Conservation (phyloP, 2,329 filamentous ascomycete species). For the Knufia fluminis region DNA sequence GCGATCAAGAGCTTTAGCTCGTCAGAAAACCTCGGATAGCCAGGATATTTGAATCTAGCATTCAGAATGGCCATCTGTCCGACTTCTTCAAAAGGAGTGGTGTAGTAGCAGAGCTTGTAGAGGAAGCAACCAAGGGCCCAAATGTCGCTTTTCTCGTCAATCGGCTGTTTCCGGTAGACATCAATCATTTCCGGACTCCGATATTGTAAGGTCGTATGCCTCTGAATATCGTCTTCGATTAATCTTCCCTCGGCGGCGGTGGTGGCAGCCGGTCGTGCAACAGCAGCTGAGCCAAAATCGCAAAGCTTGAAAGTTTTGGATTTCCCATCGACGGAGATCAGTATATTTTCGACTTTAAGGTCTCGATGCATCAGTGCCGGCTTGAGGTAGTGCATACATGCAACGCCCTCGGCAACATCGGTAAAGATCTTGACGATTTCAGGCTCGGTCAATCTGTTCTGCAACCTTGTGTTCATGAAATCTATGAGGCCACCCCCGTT, state of each 20-base stretch:
- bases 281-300: constrained; percentile 89
- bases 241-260: constrained; percentile 80
- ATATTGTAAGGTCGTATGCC: constrained; percentile 95
- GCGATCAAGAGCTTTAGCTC: constrained; percentile 82
- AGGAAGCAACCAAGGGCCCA: constrained; percentile 92
- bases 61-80: constrained; percentile 96
- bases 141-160: constrained; percentile 97
- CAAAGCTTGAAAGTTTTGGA: constrained; percentile 84
- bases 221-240: constrained; percentile 94
- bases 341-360: constrained; percentile 94
- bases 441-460: constrained; percentile 92
- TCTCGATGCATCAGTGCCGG: constrained; percentile 87
- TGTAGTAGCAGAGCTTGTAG: constrained; percentile 99
- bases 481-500: constrained; percentile 91
- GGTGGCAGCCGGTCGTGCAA: constrained; percentile 72
- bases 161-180: constrained; percentile 89
- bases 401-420: constrained; percentile 90
- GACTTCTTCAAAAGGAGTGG: constrained; percentile 95
- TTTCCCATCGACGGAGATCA: constrained; percentile 64
- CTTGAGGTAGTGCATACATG: constrained; percentile 98
- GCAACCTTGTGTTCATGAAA: constrained; percentile 97
- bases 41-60: constrained; percentile 84
- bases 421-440: constrained; percentile 96
- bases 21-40: constrained; percentile 81
- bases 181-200: constrained; percentile 98